Percentiles rank a stretch among this genome's conserved stretches.
phyloP scores from a whole-genome alignment of 2,329 filamentous ascomycete genomes.

The Colletotrichum nymphaeae region DNA sequence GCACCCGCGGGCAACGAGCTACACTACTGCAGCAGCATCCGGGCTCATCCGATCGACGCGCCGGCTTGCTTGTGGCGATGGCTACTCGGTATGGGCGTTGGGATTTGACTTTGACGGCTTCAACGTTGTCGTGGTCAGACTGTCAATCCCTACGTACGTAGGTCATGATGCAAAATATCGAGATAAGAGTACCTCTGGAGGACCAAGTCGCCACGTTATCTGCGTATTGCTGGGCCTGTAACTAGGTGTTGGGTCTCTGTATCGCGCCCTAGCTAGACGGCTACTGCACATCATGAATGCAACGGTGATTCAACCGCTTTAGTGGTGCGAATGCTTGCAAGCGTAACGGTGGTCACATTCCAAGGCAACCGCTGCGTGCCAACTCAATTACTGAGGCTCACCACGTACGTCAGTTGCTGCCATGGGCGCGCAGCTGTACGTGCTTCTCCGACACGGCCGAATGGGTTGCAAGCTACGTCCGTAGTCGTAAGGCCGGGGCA shows the following conservation, averaged over 20 bases:
- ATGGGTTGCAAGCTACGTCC: not conserved
- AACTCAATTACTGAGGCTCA: not conserved
- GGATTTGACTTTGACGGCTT: not conserved
- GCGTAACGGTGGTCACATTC: not conserved
- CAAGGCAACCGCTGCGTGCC: not conserved
- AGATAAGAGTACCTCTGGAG: not conserved
- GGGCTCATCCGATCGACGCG: slow-evolving; percentile 17
- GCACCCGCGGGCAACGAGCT: not conserved
- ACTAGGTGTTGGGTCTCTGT: not conserved
- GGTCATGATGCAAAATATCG: not conserved
- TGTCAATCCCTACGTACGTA: not conserved
- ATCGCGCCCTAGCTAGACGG: too few species aligned
- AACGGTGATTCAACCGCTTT: not conserved
- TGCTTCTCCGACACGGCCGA: not conserved
- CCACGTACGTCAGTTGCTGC: not conserved
- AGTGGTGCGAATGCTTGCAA: slow-evolving; percentile 4
- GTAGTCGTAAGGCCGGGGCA: not conserved
- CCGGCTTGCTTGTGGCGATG: not conserved
- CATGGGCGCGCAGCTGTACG: not conserved
- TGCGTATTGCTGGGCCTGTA: not conserved
- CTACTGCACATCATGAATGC: not conserved
- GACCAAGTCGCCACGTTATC: slow-evolving; percentile 6
- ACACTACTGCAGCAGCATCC: not conserved
- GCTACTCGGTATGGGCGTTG: slow-evolving; percentile 7
- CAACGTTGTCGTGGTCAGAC: not conserved